Evolutionary conservation across 2,329 filamentous ascomycete species (phyloP).

Genomic region (Blumeriella jaapii): DNA sequence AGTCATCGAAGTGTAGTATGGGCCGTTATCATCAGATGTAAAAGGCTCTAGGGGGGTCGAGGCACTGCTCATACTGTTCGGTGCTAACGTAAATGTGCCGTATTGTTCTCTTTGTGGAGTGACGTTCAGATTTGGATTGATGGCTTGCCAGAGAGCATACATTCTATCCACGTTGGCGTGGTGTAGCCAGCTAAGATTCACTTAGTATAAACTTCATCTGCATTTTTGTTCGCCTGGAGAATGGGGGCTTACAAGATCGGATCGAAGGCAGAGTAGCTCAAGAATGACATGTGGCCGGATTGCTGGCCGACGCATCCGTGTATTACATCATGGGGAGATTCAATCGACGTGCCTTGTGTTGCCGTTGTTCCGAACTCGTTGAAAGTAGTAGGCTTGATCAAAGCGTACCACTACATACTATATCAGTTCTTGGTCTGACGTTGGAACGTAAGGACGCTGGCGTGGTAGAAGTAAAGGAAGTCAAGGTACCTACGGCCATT

Average conservation of each 20-base stretch:
- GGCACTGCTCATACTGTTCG: conserved; percentile 21
- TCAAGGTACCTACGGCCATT: too few relatives aligned
- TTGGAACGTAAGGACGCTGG: too few relatives aligned
- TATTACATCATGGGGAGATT: conserved; percentile 34
- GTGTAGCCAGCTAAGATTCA: conserved; percentile 34
- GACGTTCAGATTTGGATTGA: conserved; percentile 27
- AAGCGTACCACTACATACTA: conserved; percentile 31
- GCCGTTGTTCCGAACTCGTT: conserved; percentile 33
- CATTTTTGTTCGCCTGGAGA: not conserved
- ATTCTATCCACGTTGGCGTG: conserved; percentile 50
- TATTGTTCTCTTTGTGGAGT: conserved; percentile 25
- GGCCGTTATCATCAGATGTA: conserved; percentile 20
- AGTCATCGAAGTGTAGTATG: conserved; percentile 15
- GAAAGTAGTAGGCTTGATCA: conserved; percentile 28
- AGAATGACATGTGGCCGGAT: conserved; percentile 30
- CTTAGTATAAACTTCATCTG: not conserved
- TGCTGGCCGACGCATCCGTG: conserved; percentile 31
- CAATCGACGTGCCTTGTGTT: conserved; percentile 28
- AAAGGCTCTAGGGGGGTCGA: conserved; percentile 21
- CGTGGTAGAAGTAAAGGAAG: too few relatives aligned
- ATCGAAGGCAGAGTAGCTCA: conserved; percentile 35
- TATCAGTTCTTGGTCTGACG: not conserved
- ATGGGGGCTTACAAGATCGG: conserved; percentile 33
- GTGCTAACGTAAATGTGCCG: conserved; percentile 25
- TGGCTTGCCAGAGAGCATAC: conserved; percentile 39